Base-by-base conservation (phyloP, 2,329 filamentous ascomycete species). In the Blastomyces silverae region DNA sequence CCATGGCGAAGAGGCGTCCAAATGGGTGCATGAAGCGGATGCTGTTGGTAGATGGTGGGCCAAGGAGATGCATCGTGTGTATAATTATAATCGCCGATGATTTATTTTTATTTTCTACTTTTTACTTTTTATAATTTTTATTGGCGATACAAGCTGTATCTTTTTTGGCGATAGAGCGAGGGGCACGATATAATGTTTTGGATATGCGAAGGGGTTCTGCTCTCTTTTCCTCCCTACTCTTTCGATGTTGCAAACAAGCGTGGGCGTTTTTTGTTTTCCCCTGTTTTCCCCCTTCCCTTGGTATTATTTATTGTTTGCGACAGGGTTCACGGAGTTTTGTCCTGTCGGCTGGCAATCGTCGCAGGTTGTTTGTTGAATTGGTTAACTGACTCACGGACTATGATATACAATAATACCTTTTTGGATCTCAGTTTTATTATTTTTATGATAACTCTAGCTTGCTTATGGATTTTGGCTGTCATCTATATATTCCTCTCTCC, bases 21-120 rank as follows among this genome's bases (percentile, higher is more conserved):
- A 70, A 60, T 79, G 77, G 77, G 69, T 75, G 2, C 65, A 65
- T 13, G 72, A 78, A 34, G 77, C 77, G 0, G 74, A 74, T 11
- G 70, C 74, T 56, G 71, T 78, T 39, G 73, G 72, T 3, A 69
- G 70, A 48, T 79, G 77, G 77, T 78, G 76, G 76, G 71, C 76
- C 17, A 67, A 70, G 64, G 77, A 79, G 67, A 73, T 67, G 65
- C 65, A 65, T 62, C 64, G 66, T 28, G 42, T 66, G 60, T 69
- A 64, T 62, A 67, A 69, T 63, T 69, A 69, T 60, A 44, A 61
- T 61, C 3, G 0, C 6, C 10, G 44, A 50, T 61, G 44, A n/a
- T 31, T 10, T 8, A n/a, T n/a, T 20, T 34, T 7, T 20, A 8
- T 39, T 58, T 11, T 22, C 13, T 25, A n/a, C 13, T 50, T 50